Evolutionary conservation across 306 rosid species (phyloP).

Genomic region (Trifolium repens): DNA sequence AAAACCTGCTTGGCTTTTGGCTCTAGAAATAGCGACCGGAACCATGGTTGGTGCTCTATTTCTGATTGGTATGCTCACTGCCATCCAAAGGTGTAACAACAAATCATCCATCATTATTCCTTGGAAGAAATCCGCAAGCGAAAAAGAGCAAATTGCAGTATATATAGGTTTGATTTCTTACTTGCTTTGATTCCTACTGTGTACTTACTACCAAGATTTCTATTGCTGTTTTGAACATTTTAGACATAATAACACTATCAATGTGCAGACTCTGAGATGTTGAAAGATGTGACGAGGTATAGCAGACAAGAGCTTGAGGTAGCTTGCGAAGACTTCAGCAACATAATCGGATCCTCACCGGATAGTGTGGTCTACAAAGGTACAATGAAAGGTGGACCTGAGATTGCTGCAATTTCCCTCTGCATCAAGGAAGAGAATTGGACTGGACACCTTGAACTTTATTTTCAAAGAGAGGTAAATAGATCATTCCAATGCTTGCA

Average conservation of each 20-base stretch:
- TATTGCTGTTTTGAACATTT: slow-evolving; percentile 19
- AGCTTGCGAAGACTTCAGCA: slow-evolving; percentile 99
- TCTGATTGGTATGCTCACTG: slow-evolving; percentile 72
- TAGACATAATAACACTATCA: slow-evolving; percentile 23
- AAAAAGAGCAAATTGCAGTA: slow-evolving; percentile 65
- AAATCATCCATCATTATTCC: slow-evolving; percentile 89
- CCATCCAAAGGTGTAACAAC: slow-evolving; percentile 64
- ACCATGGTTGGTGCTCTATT: slow-evolving; percentile 72
- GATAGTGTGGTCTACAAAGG: slow-evolving; percentile 97
- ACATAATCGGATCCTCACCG: slow-evolving; percentile 95
- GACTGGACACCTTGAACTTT: slow-evolving; percentile 89
- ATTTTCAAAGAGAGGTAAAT: slow-evolving; percentile 88
- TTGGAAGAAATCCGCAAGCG: slow-evolving; percentile 88
- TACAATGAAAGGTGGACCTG: slow-evolving; percentile 90
- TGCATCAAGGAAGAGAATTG: slow-evolving; percentile 91
- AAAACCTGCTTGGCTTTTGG: slow-evolving; percentile 89
- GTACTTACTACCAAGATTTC: slow-evolving; percentile 32
- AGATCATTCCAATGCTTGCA: slow-evolving; percentile 30
- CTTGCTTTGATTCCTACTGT: slow-evolving; percentile 34
- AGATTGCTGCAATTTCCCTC: slow-evolving; percentile 91
- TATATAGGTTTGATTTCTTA: slow-evolving; percentile 64
- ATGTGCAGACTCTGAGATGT: slow-evolving; percentile 73
- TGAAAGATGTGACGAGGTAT: slow-evolving; percentile 75
- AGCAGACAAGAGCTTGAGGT: slow-evolving; percentile 92
- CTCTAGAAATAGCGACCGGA: slow-evolving; percentile 82